Base-by-base conservation (phyloP, 2,329 filamentous ascomycete species). In the Fusarium sterilihyphosum region DNA sequence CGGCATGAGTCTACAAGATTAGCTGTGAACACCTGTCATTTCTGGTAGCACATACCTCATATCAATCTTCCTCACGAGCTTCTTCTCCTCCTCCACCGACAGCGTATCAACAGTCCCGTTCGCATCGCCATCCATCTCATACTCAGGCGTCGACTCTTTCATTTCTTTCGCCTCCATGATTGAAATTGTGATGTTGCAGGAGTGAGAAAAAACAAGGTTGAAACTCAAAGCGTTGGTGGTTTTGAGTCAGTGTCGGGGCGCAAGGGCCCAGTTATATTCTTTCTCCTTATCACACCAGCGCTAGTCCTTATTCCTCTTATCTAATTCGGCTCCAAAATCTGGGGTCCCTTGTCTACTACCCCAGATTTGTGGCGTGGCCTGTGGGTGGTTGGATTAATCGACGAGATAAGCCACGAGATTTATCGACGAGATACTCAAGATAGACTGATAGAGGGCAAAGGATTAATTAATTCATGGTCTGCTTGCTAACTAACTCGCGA, bases 1-100 rank as follows among this genome's bases (percentile, higher is more conserved):
- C 9, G 65, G 65, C 65, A 68, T 68, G 2, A 68, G 65, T 20
- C 65, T 68, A 14, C 1, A 2, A 0, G 4, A 22, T 67, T 3
- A 66, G 50, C 11, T 22, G 8, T 6, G 22, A 8, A 33, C 3
- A 13, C 18, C 5, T n/a, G 17, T 24, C 16, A 11, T 7, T 8
- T n/a, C 26, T 40, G 20, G 3, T 6, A 14, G 6, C 9, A 61
- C 63, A 20, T 37, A 68, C 65, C 65, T 47, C 26, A 67, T 31
- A 22, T 68, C 63, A 47, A 68, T 67, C 35, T 68, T 68, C 13
- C 63, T 40, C 24, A 68, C 40, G 3, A 68, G 53, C 14, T 47
- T 68, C 46, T 68, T 68, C 24, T 68, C 65, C 1, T 67, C 65
- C 8, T 68, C 63, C 13, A n/a, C 2, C 5, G 63, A 67, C 20